These are phyloP conservation scores for Selaginella moellendorffii DNA, from an alignment of 75 land plant genomes.

Conservation along the genomic window DNA sequence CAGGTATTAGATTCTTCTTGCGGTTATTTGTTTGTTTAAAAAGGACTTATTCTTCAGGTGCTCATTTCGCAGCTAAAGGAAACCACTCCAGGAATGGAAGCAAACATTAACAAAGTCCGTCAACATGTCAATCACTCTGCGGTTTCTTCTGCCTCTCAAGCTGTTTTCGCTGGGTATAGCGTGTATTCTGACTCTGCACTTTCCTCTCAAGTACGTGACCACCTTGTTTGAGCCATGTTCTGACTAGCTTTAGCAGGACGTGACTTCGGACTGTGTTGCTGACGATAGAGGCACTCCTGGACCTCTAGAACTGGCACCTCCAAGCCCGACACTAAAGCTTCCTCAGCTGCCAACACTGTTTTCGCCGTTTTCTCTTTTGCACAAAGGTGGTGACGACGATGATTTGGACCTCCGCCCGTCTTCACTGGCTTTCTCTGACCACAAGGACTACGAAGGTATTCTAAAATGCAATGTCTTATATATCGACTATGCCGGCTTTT, in stretches of 20 bases:
- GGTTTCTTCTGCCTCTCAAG: not conserved
- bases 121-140: conserved; percentile 47
- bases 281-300: conserved; percentile 35
- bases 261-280: conserved; percentile 25
- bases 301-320: conserved; percentile 48
- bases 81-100: conserved; percentile 64
- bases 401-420: too few relatives aligned
- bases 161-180: conserved; percentile 1
- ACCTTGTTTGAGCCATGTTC: too few relatives aligned
- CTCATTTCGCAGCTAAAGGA: conserved; percentile 72
- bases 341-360: conserved; percentile 58
- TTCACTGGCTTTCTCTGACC: too few relatives aligned
- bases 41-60: conserved; percentile 28
- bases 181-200: too few relatives aligned
- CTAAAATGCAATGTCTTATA: too few relatives aligned
- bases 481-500: too few relatives aligned
- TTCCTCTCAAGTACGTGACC: too few relatives aligned
- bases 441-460: too few relatives aligned
- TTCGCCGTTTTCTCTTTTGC: conserved; percentile 15
- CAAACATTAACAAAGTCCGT: conserved; percentile 49
- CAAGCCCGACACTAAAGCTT: conserved; percentile 57
- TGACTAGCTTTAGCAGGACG: too few relatives aligned
- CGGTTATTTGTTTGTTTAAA: not conserved
- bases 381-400: conserved; percentile 34
- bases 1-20: conserved; percentile 37